A percentile compares a stretch with the other conserved stretches of the same genome.
These are phyloP conservation scores for Claviceps monticola DNA, from an alignment of 2,329 filamentous ascomycete genomes.

Conservation along the genomic window DNA sequence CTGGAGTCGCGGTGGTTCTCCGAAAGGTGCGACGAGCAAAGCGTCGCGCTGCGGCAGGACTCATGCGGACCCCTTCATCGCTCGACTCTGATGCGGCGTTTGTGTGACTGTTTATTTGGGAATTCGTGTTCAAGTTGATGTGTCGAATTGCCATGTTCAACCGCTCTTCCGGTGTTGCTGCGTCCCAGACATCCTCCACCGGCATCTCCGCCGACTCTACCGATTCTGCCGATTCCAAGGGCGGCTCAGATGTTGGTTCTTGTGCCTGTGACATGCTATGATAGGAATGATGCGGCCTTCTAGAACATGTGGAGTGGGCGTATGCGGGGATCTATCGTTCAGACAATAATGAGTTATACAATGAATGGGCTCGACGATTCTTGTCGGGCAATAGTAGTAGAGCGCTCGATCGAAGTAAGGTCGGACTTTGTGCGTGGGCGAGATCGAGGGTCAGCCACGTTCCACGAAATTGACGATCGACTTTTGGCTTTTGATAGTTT, in stretches of 20 bases:
- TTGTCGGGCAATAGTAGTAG: no score
- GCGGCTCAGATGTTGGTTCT: neutral
- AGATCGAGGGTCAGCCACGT: neutral
- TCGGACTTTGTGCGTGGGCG: neutral
- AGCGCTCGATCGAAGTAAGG: neutral
- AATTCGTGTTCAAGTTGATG: neutral
- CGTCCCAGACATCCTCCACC: neutral
- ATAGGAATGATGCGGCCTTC: neutral
- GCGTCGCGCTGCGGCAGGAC: conserved; percentile 20
- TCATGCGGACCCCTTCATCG: conserved; percentile 22
- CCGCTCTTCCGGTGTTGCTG: neutral
- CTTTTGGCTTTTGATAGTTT: no score
- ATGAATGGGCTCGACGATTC: no score
- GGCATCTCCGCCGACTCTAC: no score
- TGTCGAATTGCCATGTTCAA: neutral
- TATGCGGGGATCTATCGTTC: neutral
- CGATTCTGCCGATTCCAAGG: neutral
- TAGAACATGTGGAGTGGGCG: neutral
- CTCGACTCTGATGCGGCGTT: conserved; percentile 20
- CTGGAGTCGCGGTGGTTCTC: conserved; percentile 22
- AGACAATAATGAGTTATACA: no score
- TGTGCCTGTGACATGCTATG: conserved; percentile 3
- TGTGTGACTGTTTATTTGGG: neutral
- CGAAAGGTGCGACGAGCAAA: conserved; percentile 23
- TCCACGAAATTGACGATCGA: neutral